These are phyloP conservation scores for Trichoderma asperelloides DNA, from an alignment of 495 filamentous ascomycete species.

Conservation along the genomic window DNA sequence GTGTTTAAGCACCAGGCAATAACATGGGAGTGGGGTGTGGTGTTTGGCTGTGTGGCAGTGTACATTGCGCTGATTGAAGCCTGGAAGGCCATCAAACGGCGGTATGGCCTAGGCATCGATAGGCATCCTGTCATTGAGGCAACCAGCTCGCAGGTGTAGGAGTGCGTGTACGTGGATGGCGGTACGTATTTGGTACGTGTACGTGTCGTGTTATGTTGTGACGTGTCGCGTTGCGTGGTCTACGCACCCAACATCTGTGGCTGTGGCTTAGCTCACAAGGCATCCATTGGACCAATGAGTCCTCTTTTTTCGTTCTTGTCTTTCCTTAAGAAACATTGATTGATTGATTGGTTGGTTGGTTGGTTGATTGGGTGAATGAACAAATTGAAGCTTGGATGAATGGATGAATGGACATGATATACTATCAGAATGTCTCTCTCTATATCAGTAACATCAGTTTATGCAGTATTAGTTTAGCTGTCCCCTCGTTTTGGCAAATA, in stretches of 20 bases:
- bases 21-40: conserved; percentile 51
- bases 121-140: background rate
- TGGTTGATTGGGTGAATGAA: too few relatives aligned
- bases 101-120: conserved; percentile 10
- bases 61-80: conserved; percentile 42
- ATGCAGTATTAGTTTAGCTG: background rate
- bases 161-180: background rate
- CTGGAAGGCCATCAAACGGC: conserved; percentile 45
- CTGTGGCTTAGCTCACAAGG: too few relatives aligned
- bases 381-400: too few relatives aligned
- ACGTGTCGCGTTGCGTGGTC: too few relatives aligned
- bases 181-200: background rate
- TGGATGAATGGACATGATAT: background rate
- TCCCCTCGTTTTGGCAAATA: background rate
- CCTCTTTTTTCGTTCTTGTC: too few relatives aligned
- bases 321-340: too few relatives aligned
- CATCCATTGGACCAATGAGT: too few relatives aligned
- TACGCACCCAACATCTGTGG: too few relatives aligned
- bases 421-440: background rate
- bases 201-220: background rate
- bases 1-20: conserved; percentile 52
- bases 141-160: background rate
- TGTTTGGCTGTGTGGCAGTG: conserved; percentile 33
- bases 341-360: too few relatives aligned
- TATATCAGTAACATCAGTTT: background rate